Base-by-base conservation (phyloP, 1,284 basidiomycete genomes). In the Moesziomyces antarcticus region DNA sequence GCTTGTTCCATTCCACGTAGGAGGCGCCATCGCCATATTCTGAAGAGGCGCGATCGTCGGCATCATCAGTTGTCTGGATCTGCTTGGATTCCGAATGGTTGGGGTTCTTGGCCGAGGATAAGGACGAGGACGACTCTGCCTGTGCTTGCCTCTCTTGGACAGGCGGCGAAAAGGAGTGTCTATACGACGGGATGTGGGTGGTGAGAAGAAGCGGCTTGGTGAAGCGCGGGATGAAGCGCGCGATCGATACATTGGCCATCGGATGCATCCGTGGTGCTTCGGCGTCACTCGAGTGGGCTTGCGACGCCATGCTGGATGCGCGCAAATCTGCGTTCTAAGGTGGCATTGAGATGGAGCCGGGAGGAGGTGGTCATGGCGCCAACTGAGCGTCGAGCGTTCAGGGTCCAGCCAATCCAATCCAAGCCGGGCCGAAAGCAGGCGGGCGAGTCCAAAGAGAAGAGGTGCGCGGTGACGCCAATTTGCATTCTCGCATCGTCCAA, bases 81-180 rank as follows among this genome's bases (percentile, higher is more conserved):
- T 24, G 40, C 3, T 25, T 3, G 2, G 11, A 8, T 8, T 48
- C 21, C 5, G 54, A 1, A 1, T 48, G 8, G 6, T 9, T 11
- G 20, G 24, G 5, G 10, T 25, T 20, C 10, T 50, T 18, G 24
- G 6, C 24, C 7, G 24, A 25, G 24, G 24, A 3, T 25, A 6
- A 16, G 9, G 24, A 30, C 13, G 41, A 14, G 13, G 41, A 25
- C 2, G 46, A 44, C 22, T 24, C 44, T 33, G 22, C 13, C 30
- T 27, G 14, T 25, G 10, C 10, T 37, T 44, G 20, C 18, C 10
- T n/a, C 9, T 30, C 62, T 21, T 35, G 40, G 18, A 14, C 21
- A 3, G 71, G 60, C 41, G 41, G 41, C 3, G 65, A 62, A 24
- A 73, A 73, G 1, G 71, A 73, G 40, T 73, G 71, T 9, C 71